Base-by-base conservation (phyloP, 495 filamentous ascomycete genomes). In the Lichenothelia convexa region DNA sequence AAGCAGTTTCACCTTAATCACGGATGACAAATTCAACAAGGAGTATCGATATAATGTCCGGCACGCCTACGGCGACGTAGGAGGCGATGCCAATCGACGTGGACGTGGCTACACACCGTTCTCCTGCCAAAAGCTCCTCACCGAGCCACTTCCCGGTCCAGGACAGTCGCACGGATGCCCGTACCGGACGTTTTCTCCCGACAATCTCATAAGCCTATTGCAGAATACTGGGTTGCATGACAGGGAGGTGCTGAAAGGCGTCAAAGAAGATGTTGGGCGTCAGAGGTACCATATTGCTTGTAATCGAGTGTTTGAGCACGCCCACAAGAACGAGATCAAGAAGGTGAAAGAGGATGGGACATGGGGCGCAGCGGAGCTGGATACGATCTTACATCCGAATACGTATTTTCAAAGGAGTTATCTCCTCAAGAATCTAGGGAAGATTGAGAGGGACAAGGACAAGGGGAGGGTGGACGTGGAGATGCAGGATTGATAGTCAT, bases 331-430 rank as follows among this genome's bases (percentile, higher is more conserved):
- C n/a, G 82, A 94, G 51, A 71, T 99, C 39, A 84, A 81, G 58
- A 75, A 72, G 49, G 87, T 84, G 36, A 89, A 82, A 58, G 87
- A 95, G 22, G 67, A 73, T 23, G 72, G 73, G 5, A 61, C 72
- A 21, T 85, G 82, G 81, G 69, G 70, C 20, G 65, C 74, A n/a
- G 64, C 70, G 4, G 78, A 91, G 49, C 64, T 91, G 22, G 89
- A 94, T 58, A 95, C 85, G 1, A 94, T 99, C 45, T 77, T 92
- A 15, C 91, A 99, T 55, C 91, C 91, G 7, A 99, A 99, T 55
- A 83, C 84, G 38, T 99, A 94, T 56, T 95, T 95, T 57, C 87
- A 89, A 64, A 68, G 86, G 42, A 87, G 82, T 50, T 95, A 80
- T 55, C 46, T 91, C 46, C 56, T 95, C 32, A 93, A 81, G 67